Conservation (phyloP, 2,329 filamentous ascomycete species). For the Nigrospora oryzae region DNA sequence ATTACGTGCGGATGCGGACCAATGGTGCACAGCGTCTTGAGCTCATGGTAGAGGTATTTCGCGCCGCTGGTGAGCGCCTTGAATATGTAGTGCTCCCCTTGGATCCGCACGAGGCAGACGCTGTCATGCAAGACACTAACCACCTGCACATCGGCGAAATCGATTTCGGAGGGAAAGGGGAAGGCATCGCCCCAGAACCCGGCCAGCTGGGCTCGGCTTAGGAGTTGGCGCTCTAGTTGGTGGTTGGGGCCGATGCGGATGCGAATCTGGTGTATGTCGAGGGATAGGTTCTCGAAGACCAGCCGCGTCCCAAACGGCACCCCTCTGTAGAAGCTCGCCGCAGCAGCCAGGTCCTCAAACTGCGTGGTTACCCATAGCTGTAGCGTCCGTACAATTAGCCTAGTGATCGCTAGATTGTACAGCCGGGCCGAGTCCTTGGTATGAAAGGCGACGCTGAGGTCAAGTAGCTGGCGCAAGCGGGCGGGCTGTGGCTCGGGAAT, state of each 20-base stretch:
- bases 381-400: constrained; percentile 44
- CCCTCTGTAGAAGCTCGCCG: constrained; percentile 29
- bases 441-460: constrained; percentile 45
- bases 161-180: constrained; percentile 34
- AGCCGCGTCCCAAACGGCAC: constrained; percentile 51
- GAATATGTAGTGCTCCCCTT: constrained; percentile 38
- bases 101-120: constrained; percentile 43
- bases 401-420: constrained; percentile 39
- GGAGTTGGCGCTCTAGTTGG: constrained; percentile 43
- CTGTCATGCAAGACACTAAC: constrained; percentile 49
- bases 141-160: constrained; percentile 41
- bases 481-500: constrained; percentile 40
- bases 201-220: constrained; percentile 32
- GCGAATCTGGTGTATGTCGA: constrained; percentile 34
- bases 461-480: constrained; percentile 35
- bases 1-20: constrained; percentile 45
- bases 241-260: constrained; percentile 41
- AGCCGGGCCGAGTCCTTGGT: constrained; percentile 41
- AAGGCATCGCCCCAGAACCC: constrained; percentile 33
- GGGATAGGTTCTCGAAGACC: constrained; percentile 41
- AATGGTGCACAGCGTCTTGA: constrained; percentile 44
- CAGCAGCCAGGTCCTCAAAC: constrained; percentile 15
- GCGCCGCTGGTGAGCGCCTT: constrained; percentile 49
- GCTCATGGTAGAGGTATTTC: constrained; percentile 55
- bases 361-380: constrained; percentile 38